Conservation (phyloP, 306 rosid species). For the Hippophae rhamnoides region DNA sequence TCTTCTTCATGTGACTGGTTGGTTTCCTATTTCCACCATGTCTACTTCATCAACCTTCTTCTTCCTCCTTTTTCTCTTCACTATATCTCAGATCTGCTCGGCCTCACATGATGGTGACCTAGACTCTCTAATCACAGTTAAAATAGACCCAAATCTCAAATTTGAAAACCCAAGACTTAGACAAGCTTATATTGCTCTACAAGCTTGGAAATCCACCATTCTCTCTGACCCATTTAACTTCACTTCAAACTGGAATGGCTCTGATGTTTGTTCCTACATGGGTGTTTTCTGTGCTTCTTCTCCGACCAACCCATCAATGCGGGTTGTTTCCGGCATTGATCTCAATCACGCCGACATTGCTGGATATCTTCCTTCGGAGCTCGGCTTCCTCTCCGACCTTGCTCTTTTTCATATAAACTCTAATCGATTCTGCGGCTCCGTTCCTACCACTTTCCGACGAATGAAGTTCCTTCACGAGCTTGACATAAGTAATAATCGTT, state of each 20-base stretch:
- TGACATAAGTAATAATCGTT: conserved; percentile 24
- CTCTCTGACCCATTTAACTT: conserved; percentile 22
- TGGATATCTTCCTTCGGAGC: conserved; percentile 27
- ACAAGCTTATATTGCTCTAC: conserved; percentile 29
- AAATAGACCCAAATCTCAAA: not conserved
- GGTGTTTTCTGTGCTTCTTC: conserved; percentile 24
- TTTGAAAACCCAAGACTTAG: conserved; percentile 25
- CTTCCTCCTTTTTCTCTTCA: not conserved
- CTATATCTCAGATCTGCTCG: conserved; percentile 2
- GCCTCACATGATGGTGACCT: conserved; percentile 18
- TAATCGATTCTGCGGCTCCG: conserved; percentile 25
- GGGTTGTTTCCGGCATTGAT: conserved; percentile 25
- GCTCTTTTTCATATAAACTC: conserved; percentile 27
- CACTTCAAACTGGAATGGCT: conserved; percentile 19
- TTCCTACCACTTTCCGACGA: conserved; percentile 20
- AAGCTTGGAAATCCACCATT: conserved; percentile 21
- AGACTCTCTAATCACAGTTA: conserved; percentile 16
- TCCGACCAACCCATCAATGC: conserved; percentile 9
- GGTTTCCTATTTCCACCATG: too few species aligned
- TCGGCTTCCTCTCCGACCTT: conserved; percentile 18
- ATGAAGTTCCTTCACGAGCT: conserved; percentile 19
- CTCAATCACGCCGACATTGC: conserved; percentile 27
- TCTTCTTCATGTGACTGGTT: too few species aligned
- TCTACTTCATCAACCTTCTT: conserved; percentile 9
- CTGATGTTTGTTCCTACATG: conserved; percentile 20